Evolutionary conservation across 2,329 filamentous ascomycete genomes (phyloP), one percentile per base, ranked within the genome.

Genomic region (Trichoderma aggressivum): DNA sequence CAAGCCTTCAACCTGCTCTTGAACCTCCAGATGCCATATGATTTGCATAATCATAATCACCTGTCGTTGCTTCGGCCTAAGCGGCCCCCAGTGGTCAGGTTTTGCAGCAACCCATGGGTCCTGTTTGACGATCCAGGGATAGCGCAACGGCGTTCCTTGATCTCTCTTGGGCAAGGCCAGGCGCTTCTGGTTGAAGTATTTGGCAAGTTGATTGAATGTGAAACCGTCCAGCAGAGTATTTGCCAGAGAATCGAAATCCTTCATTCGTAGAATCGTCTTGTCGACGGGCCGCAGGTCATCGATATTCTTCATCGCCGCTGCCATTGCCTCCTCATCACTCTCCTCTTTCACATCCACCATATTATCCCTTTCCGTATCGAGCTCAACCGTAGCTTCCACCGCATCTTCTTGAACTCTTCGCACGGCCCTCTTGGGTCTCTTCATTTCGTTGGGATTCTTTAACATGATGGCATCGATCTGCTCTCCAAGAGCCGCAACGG

Each of bases 21-120:
- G 79, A 3, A 84, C 82, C 10, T 83, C 80, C n/a, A 89, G 73
- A 3, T 80, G 81, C 87, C 87, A 89, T 71, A 81, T 83, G 28
- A 82, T 77, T 14, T 81, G 81, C 80, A 89, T 79, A 67, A 89
- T 78, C 70, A 78, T 78, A 18, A 84, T 72, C 0, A 79, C 83
- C 12, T 84, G 75, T 32, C 74, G 79, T 50, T 82, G 76, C 75
- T 88, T 89, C 5, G 75, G 74, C 16, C 75, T 74, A 43, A 74
- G 28, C 14, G 74, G 16, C 6, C 62, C 53, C 71, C 70, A 71
- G 61, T 73, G 56, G 34, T 72, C 43, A 30, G 75, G 39, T 47
- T 73, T 70, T 16, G 81, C 74, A 1, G 84, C 82, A 2, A 78
- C 73, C 86, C 86, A 88, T 1, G 80, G 79, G n/a, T 74, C 75